Evolutionary conservation across 139 green algal genomes (phyloP).

Genomic region (Closterium sp.): DNA sequence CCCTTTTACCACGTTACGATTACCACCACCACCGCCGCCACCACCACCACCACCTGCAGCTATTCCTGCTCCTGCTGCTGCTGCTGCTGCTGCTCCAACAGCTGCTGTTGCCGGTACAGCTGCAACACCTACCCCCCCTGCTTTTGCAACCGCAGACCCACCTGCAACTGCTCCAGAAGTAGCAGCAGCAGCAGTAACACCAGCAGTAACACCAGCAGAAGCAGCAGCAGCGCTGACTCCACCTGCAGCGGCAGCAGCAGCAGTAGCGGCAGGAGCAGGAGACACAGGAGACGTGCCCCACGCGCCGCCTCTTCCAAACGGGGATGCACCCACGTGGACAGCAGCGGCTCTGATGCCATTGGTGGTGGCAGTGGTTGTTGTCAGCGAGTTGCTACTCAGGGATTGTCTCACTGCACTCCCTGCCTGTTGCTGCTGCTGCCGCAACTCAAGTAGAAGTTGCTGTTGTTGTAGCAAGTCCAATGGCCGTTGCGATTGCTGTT

Average conservation of each 20-base stretch:
- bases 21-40: not conserved
- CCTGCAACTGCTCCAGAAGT: not conserved
- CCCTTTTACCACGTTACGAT: not conserved
- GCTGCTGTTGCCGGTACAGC: not conserved
- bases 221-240: not conserved
- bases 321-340: not conserved
- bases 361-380: not conserved
- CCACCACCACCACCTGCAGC: not conserved
- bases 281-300: not conserved
- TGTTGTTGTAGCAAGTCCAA: no score
- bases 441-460: no score
- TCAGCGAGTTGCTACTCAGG: not conserved
- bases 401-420: not conserved
- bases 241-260: not conserved
- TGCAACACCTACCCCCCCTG: not conserved
- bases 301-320: not conserved
- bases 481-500: not conserved
- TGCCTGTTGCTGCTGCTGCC: not conserved
- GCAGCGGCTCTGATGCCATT: not conserved
- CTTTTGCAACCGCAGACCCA: not conserved
- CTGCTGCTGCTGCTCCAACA: not conserved
- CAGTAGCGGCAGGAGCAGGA: not conserved
- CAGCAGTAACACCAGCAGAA: not conserved
- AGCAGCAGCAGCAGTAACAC: not conserved
- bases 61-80: not conserved